Conservation (phyloP, 2,329 filamentous ascomycete genomes). For the Beauveria medogensis region DNA sequence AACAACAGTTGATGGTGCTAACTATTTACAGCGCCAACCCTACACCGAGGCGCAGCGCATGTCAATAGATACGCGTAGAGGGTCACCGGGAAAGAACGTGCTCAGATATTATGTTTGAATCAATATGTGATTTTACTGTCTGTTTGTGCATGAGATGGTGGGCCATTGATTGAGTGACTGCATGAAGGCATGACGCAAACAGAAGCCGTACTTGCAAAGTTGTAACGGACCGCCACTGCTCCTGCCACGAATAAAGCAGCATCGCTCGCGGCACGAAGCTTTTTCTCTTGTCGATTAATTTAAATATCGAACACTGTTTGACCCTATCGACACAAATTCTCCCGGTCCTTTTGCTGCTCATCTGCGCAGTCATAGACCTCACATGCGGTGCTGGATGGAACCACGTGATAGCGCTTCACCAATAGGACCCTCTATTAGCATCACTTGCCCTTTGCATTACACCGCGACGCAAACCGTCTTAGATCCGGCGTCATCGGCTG, state of each 20-base stretch:
- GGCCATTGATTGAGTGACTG: not conserved
- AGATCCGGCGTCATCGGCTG: constrained; percentile 24
- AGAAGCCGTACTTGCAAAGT: not conserved
- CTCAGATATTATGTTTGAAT: not conserved
- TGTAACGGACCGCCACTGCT: not conserved
- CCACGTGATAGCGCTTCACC: constrained; percentile 14
- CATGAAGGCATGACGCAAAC: not conserved
- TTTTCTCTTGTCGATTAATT: not conserved
- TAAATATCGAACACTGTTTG: not conserved
- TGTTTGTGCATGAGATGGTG: not conserved
- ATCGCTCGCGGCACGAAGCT: not conserved
- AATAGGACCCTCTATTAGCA: not conserved
- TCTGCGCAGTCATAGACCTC: not conserved
- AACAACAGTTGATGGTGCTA: not conserved
- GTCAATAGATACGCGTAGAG: not conserved
- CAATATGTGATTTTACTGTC: too few relatives aligned
- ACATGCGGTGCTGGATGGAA: not conserved
- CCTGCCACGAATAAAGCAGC: not conserved
- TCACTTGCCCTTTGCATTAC: not conserved
- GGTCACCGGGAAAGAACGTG: not conserved
- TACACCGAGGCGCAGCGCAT: not conserved
- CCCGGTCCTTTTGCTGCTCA: not conserved
- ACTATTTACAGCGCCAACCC: not conserved
- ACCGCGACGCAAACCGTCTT: constrained; percentile 22
- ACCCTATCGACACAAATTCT: not conserved